Base-by-base conservation (phyloP, 148 eudicot genomes). In the Fallopia convolvulus region DNA sequence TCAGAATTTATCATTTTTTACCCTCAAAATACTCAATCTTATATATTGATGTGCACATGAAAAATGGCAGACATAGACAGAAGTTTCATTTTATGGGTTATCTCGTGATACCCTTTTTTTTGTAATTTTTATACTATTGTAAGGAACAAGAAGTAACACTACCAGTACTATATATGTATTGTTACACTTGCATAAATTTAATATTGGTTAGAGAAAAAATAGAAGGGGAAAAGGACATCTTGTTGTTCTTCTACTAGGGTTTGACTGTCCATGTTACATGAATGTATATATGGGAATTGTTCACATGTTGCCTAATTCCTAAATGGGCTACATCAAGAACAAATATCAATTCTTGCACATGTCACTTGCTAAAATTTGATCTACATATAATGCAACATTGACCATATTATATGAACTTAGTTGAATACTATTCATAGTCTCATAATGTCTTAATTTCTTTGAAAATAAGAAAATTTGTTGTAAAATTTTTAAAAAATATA, bases 61-160 rank as follows among this genome's bases (percentile, higher is more conserved):
- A 46, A 68, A 68, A 68, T 68, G 72, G 72, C 72, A 68, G 72
- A 36, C 44, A 68, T 46, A 68, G 21, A 15, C 72, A 68, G 72
- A 68, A 18, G 4, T 68, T 68, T 21, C 46, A 68, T 68, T 68
- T 68, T 68, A 15, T 68, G 72, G 10, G 72, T 68, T 36, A 42
- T 68, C 72, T 68, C 72, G 72, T 68, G 72, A 68, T 68, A 68
- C 72, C 72, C 21, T 68, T 68, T 68, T 68, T 26, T 68, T 68
- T 68, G 72, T 68, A 68, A 68, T 68, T 26, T 36, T 68, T 21
- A 68, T 68, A 39, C 72, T 41, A 20, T 11, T 68, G 44, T 68
- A 68, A 65, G 71, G 33, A 65, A 65, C 71, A 65, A 65, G 40
- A 12, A 13, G 21, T 58, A 58, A 58, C 21, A 9, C 3, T 23